These are phyloP conservation scores for Hyaloscypha variabilis DNA, from an alignment of 495 filamentous ascomycete species.

Conservation along the genomic window DNA sequence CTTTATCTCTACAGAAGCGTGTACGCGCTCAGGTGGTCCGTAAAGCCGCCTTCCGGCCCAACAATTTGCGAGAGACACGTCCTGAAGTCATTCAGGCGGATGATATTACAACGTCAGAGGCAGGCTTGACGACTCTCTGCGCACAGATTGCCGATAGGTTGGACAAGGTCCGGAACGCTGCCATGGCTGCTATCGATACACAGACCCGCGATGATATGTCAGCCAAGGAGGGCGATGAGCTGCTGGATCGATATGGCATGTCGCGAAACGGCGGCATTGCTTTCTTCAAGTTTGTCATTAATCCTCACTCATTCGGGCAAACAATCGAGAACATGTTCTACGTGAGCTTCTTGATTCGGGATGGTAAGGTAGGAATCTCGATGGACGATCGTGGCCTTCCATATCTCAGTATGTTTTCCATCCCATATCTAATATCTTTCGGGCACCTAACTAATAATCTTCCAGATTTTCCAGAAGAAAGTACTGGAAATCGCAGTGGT, in stretches of 20 bases:
- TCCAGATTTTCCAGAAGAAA: conserved; percentile 20
- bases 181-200: conserved; percentile 44
- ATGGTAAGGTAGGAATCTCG: conserved; percentile 71
- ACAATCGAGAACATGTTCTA: conserved; percentile 98
- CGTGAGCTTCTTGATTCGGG: conserved; percentile 88
- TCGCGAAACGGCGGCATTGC: conserved; percentile 66
- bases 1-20: conserved; percentile 86
- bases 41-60: conserved; percentile 60
- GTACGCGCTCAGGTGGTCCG: conserved; percentile 68
- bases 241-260: conserved; percentile 59
- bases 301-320: conserved; percentile 89
- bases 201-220: conserved; percentile 39
- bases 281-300: conserved; percentile 82
- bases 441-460: conserved; percentile 8
- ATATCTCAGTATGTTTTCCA: conserved; percentile 60
- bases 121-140: conserved; percentile 70
- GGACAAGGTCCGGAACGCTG: conserved; percentile 40
- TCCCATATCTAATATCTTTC: not conserved
- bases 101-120: conserved; percentile 72
- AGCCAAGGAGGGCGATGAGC: conserved; percentile 38
- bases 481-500: conserved; percentile 30
- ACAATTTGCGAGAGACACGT: conserved; percentile 64
- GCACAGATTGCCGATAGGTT: conserved; percentile 61
- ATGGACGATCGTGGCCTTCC: conserved; percentile 68
- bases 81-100: conserved; percentile 73